A percentile compares a stretch with the other conserved stretches of the same genome.
These are phyloP conservation scores for Aspergillus fijiensis DNA, from an alignment of 2,329 filamentous ascomycete species.

Conservation along the genomic window DNA sequence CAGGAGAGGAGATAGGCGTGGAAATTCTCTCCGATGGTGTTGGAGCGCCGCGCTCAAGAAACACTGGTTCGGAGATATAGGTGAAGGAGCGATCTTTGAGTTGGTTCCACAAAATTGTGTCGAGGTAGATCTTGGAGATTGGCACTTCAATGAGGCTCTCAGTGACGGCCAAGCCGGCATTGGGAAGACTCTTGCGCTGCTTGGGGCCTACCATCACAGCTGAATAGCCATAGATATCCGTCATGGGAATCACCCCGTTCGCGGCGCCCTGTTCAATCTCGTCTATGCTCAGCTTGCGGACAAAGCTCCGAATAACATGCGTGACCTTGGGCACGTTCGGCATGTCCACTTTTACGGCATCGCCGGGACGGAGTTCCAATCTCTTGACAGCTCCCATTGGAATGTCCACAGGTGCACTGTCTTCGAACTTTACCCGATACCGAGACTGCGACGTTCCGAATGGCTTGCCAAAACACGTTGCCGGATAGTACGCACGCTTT, in stretches of 20 bases:
- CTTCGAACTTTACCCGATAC: constrained; percentile 49
- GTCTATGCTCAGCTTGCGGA: constrained; percentile 33
- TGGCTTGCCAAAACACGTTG: constrained; percentile 54
- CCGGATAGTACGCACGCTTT: constrained; percentile 59
- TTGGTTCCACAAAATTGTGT: constrained; percentile 48
- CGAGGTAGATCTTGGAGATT: constrained; percentile 47
- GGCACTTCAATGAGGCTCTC: constrained; percentile 43
- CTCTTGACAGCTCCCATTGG: constrained; percentile 42
- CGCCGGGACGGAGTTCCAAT: constrained; percentile 46
- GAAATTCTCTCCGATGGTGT: constrained; percentile 43
- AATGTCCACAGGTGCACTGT: constrained; percentile 43
- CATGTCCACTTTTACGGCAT: constrained; percentile 49
- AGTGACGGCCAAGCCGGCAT: constrained; percentile 26
- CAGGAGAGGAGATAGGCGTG: constrained; percentile 47
- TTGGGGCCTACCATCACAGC: constrained; percentile 45
- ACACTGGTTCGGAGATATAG: constrained; percentile 22
- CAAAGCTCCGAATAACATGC: constrained; percentile 45
- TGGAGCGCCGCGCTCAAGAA: constrained; percentile 26
- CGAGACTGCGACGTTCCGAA: constrained; percentile 39
- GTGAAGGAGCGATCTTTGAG: constrained; percentile 44
- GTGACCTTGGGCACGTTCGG: constrained; percentile 43
- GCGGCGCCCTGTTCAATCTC: constrained; percentile 26
- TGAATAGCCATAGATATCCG: constrained; percentile 46
- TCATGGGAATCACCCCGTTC: constrained; percentile 31
- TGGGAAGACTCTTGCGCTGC: constrained; percentile 43